These are phyloP conservation scores for Schizothecium vesticola DNA, from an alignment of 495 filamentous ascomycete species.

Conservation along the genomic window DNA sequence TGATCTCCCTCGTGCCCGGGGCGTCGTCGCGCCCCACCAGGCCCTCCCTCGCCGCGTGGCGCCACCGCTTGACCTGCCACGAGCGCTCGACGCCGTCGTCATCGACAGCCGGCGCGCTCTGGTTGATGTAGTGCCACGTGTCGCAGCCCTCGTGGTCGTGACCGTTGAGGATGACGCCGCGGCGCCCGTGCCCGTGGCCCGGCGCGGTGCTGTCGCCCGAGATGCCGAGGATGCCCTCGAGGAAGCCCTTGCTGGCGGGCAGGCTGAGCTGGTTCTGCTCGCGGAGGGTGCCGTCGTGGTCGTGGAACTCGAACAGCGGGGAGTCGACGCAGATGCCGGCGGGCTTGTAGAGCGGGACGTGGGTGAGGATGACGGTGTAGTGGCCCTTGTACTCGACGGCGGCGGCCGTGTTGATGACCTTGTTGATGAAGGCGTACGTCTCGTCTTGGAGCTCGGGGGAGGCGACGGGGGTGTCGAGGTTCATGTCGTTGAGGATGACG, in stretches of 20 bases:
- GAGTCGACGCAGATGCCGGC: conserved; percentile 78
- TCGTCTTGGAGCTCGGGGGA: conserved; percentile 58
- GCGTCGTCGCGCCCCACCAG: conserved; percentile 30
- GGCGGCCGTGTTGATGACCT: conserved; percentile 58
- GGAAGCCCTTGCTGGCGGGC: conserved; percentile 57
- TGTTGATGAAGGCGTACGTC: conserved; percentile 74
- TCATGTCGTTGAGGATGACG: conserved; percentile 83
- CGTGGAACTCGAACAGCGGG: conserved; percentile 71
- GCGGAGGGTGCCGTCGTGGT: conserved; percentile 63
- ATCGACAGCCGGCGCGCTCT: conserved; percentile 21
- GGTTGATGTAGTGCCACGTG: conserved; percentile 70
- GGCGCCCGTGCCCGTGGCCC: conserved; percentile 53
- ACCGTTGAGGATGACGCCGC: conserved; percentile 73
- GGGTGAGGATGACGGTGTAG: conserved; percentile 80
- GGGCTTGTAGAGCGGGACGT: conserved; percentile 83
- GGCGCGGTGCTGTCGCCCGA: conserved; percentile 52
- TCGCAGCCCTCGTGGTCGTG: conserved; percentile 96
- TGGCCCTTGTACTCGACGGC: conserved; percentile 61
- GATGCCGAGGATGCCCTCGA: conserved; percentile 77
- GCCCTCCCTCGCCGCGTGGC: conserved; percentile 26
- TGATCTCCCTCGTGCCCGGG: conserved; percentile 76
- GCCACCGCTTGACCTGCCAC: conserved; percentile 44
- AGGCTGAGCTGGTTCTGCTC: conserved; percentile 89
- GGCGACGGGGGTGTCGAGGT: conserved; percentile 76
- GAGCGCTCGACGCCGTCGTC: conserved; percentile 15